Conservation (phyloP, 352 stramenopile genomes). For the Phytophthora pseudosyringae region DNA sequence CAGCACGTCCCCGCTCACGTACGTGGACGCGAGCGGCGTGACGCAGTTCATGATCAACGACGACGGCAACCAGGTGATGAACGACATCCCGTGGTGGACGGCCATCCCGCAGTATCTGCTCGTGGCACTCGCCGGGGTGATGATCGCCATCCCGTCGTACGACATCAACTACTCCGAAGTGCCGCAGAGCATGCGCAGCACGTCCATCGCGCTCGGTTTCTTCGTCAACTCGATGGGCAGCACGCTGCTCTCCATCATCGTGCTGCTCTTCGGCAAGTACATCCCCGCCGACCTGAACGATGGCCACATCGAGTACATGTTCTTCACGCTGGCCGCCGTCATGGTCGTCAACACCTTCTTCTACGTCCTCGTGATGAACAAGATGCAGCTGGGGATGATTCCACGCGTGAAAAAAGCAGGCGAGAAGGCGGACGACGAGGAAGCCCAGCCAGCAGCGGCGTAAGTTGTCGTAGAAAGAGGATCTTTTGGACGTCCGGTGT, state of each 20-base stretch:
- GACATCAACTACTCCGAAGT: slow-evolving; percentile 55
- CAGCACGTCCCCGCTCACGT: slow-evolving; percentile 25
- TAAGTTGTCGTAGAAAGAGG: slow-evolving; percentile 13
- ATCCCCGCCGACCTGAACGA: slow-evolving; percentile 56
- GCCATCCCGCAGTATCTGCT: slow-evolving; percentile 55
- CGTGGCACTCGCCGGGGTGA: slow-evolving; percentile 42
- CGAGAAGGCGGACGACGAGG: slow-evolving; percentile 6
- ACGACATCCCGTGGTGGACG: slow-evolving; percentile 31
- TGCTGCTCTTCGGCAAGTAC: slow-evolving; percentile 29
- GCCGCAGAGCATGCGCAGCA: slow-evolving; percentile 39
- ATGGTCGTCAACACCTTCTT: slow-evolving; percentile 48
- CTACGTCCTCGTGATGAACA: slow-evolving; percentile 48
- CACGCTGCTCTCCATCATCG: slow-evolving; percentile 24
- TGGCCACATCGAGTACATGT: slow-evolving; percentile 57
- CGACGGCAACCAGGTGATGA: slow-evolving; percentile 30
- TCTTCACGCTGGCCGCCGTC: slow-evolving; percentile 39
- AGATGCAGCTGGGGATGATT: slow-evolving; percentile 43
- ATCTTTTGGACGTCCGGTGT: background rate
- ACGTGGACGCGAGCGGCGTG: slow-evolving; percentile 22
- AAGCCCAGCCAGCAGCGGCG: slow-evolving; percentile 9
- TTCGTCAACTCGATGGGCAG: slow-evolving; percentile 36
- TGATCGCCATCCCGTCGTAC: slow-evolving; percentile 51
- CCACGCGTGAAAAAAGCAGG: slow-evolving; percentile 10
- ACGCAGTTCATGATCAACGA: slow-evolving; percentile 41
- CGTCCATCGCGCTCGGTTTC: slow-evolving; percentile 29